Percentiles rank a stretch among this genome's conserved stretches.
Conservation (phyloP, 2,329 filamentous ascomycete species). For the Fusarium brevicatenulatum region DNA sequence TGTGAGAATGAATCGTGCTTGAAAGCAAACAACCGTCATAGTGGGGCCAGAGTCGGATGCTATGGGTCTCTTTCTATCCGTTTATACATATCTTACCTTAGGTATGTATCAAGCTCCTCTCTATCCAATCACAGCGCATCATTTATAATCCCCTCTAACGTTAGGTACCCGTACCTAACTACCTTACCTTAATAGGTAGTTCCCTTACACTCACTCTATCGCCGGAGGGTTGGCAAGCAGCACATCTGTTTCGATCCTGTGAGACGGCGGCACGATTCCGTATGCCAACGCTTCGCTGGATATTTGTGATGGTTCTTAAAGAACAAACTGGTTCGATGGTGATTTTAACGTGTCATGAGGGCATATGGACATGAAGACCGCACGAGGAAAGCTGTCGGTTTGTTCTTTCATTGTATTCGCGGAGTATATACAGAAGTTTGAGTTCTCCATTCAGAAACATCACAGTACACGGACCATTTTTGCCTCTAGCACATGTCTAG, state of each 20-base stretch:
- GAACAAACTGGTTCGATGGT: neutral
- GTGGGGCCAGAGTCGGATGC: slow-evolving; percentile 45
- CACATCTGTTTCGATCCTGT: neutral
- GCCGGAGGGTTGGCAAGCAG: neutral
- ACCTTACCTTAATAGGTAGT: neutral
- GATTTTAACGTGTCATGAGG: neutral
- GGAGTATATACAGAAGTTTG: slow-evolving; percentile 41
- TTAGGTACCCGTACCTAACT: neutral
- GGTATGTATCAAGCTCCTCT: neutral
- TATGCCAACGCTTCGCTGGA: neutral
- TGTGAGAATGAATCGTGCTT: slow-evolving; percentile 25
- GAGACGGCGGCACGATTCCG: neutral
- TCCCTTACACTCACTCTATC: neutral
- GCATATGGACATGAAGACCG: neutral
- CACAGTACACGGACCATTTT: slow-evolving; percentile 25
- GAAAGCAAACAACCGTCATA: slow-evolving; percentile 28
- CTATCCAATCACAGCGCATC: slow-evolving; percentile 27
- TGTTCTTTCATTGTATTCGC: slow-evolving; percentile 39
- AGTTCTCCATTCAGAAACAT: slow-evolving; percentile 16
- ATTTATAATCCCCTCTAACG: slow-evolving; percentile 32
- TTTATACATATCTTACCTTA: neutral
- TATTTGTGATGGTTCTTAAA: neutral
- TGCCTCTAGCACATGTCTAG: slow-evolving; percentile 16
- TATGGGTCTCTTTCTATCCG: slow-evolving; percentile 2
- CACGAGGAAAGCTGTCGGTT: neutral